Conservation (phyloP, 1,139 yeast species). For the Diutina scorzettiae region DNA sequence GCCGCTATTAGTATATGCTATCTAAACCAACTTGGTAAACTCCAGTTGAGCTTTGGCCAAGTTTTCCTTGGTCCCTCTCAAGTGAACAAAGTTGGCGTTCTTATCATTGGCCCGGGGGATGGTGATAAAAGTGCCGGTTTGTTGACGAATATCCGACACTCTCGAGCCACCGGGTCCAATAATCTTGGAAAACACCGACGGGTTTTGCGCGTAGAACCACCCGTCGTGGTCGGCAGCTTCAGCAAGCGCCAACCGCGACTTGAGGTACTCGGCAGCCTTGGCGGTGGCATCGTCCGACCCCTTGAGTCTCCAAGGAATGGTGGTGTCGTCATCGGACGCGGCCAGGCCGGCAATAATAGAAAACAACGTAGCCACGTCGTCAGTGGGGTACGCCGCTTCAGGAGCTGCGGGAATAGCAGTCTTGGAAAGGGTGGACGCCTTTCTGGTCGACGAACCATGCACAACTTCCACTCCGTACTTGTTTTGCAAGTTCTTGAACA, state of each 20-base stretch:
- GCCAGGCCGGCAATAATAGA: constrained; percentile 17
- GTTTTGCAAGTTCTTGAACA: constrained; percentile 43
- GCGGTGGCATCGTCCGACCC: constrained; percentile 32
- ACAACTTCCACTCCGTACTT: constrained; percentile 50
- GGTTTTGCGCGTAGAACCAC: constrained; percentile 27
- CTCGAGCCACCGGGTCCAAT: constrained; percentile 73
- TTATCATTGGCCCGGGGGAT: constrained; percentile 53
- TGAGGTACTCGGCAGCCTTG: constrained; percentile 26
- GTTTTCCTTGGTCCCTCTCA: constrained; percentile 25
- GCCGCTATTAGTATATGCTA: too few relatives aligned
- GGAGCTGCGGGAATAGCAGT: constrained; percentile 37
- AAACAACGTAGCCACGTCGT: constrained; percentile 30
- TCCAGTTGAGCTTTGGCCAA: constrained; percentile 9
- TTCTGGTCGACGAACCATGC: constrained; percentile 42
- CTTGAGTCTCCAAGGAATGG: constrained; percentile 55
- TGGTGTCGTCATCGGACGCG: constrained; percentile 16
- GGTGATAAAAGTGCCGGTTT: constrained; percentile 45
- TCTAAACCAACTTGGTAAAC: constrained; percentile 6
- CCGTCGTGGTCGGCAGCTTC: constrained; percentile 21
- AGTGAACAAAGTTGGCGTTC: constrained; percentile 24
- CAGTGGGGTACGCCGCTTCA: constrained; percentile 15
- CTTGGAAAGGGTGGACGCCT: constrained; percentile 40
- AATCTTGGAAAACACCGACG: constrained; percentile 37
- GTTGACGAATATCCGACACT: constrained; percentile 49
- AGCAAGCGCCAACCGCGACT: constrained; percentile 23